Evolutionary conservation across 441 rosid genomes (phyloP).

Genomic region (Syzygium syzygioides): DNA sequence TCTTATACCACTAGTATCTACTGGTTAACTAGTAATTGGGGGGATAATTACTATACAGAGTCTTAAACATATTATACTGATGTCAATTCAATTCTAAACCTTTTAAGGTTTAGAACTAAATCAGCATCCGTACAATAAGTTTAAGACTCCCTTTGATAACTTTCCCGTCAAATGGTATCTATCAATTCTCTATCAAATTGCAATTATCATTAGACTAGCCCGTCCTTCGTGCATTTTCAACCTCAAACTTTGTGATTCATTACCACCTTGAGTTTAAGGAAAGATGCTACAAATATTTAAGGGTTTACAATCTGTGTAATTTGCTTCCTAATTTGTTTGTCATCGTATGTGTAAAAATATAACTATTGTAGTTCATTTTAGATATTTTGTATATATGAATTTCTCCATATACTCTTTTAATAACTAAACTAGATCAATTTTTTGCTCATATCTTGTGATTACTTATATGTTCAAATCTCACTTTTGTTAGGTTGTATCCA

Average conservation of each 20-base stretch:
- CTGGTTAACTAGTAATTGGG: too few species aligned
- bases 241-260: not conserved
- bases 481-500: not conserved
- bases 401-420: not conserved
- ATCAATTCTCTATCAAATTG: not conserved
- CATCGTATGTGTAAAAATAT: not conserved
- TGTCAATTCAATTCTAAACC: too few species aligned
- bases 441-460: not conserved
- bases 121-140: too few species aligned
- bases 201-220: not conserved
- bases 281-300: not conserved
- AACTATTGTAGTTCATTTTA: not conserved
- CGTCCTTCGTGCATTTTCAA: not conserved
- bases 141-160: too few species aligned
- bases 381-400: not conserved
- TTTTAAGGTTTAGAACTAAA: too few species aligned
- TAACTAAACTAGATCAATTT: not conserved
- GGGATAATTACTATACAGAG: too few species aligned
- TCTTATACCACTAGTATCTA: not conserved
- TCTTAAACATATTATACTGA: too few species aligned
- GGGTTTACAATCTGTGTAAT: not conserved
- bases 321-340: not conserved
- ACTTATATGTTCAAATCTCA: not conserved
- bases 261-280: not conserved
- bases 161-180: not conserved